phyloP scores from a whole-genome alignment of 2,329 filamentous ascomycete genomes.

The Parasarocladium wereldwijsianum region DNA sequence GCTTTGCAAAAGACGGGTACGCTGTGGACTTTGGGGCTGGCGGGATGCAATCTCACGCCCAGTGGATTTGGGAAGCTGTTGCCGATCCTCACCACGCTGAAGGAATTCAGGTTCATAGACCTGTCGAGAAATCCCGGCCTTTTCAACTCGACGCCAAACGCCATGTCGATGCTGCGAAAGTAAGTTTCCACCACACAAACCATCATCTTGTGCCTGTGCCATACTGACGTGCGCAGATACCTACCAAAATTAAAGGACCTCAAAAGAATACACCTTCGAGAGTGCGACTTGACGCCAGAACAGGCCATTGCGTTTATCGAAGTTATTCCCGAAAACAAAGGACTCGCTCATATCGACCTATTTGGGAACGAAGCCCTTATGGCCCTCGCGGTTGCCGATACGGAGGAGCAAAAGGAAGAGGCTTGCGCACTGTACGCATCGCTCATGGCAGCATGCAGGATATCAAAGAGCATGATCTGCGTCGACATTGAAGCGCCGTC shows the following conservation, averaged over 20 bases:
- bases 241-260: slow-evolving; percentile 64
- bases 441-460: slow-evolving; percentile 70
- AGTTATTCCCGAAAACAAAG: slow-evolving; percentile 68
- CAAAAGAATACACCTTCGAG: slow-evolving; percentile 74
- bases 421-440: slow-evolving; percentile 89
- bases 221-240: slow-evolving; percentile 32
- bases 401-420: slow-evolving; percentile 75
- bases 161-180: slow-evolving; percentile 60
- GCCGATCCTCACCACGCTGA: slow-evolving; percentile 54
- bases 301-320: slow-evolving; percentile 87
- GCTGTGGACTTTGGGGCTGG: slow-evolving; percentile 72
- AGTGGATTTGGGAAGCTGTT: slow-evolving; percentile 60
- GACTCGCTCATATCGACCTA: slow-evolving; percentile 74
- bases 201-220: neutral
- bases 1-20: slow-evolving; percentile 38
- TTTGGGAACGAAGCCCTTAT: slow-evolving; percentile 65
- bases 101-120: slow-evolving; percentile 75
- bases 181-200: slow-evolving; percentile 22
- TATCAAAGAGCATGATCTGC: slow-evolving; percentile 72
- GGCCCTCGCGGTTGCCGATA: slow-evolving; percentile 57
- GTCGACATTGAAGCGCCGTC: slow-evolving; percentile 84
- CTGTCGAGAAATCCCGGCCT: slow-evolving; percentile 78
- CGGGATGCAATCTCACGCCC: slow-evolving; percentile 68
- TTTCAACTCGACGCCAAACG: slow-evolving; percentile 60
- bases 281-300: slow-evolving; percentile 71